phyloP scores from a whole-genome alignment of 2,329 filamentous ascomycete genomes.

The Stagonosporopsis cucurbitacearum region DNA sequence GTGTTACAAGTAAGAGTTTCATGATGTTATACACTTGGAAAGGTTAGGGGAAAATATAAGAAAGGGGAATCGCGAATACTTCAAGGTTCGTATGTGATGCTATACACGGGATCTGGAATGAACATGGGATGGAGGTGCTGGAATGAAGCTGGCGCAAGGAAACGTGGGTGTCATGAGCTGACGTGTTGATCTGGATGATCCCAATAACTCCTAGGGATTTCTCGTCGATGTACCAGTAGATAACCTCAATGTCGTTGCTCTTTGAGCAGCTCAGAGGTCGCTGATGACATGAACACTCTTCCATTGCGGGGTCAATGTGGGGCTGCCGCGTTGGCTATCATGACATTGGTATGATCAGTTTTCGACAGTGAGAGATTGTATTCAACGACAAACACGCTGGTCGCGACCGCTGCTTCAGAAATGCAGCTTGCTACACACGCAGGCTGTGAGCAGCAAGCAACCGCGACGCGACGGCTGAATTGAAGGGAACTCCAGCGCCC shows the following conservation, averaged over 20 bases:
- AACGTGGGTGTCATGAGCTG: neutral
- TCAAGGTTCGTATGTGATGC: neutral
- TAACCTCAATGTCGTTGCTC: neutral
- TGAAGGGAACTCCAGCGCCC: neutral
- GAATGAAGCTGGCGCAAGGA: conserved; percentile 24
- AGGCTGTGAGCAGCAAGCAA: too few relatives aligned
- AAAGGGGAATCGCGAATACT: neutral
- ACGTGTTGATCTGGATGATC: neutral
- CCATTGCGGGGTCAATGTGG: conserved; percentile 13
- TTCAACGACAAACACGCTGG: neutral
- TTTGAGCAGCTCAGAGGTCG: neutral
- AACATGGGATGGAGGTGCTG: conserved; percentile 12
- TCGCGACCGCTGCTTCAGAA: neutral
- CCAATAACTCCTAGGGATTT: neutral
- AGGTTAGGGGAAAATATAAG: neutral
- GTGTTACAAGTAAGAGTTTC: conserved; percentile 26
- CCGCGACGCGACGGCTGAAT: too few relatives aligned
- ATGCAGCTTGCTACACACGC: neutral
- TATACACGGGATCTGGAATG: conserved; percentile 5
- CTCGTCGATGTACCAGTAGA: conserved; percentile 1
- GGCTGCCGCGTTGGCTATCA: neutral
- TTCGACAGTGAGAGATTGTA: neutral
- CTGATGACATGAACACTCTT: neutral
- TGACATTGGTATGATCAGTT: neutral
- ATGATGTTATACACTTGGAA: conserved; percentile 17